Base-by-base conservation (phyloP, 768 basidiomycete species). In the Kondoa malvinella region DNA sequence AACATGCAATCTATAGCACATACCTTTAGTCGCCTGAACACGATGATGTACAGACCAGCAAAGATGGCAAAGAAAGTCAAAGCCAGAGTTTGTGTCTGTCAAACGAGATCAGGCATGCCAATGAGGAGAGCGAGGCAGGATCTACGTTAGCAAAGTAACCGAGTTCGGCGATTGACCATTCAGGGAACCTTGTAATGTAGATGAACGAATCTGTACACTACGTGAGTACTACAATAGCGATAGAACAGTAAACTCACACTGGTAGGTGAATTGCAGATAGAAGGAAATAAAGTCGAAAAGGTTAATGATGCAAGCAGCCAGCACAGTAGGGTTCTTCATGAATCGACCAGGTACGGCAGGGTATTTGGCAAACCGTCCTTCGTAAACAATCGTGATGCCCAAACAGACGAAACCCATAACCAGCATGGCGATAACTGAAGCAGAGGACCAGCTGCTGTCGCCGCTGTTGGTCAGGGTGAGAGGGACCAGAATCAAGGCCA, bases 241-340 rank as follows among this genome's bases (percentile, higher is more conserved):
- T 26, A 16, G 12, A 32, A 27, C 14, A 56, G 86, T 80, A 75
- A 84, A 87, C 1, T 85, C 85, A 78, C 83, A 88, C 21, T 87
- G 82, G 74, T 88, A 88, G 12, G 85, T 84, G 76, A 78, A 85
- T 0, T 86, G 85, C 59, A 89, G 80, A 78, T 79, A 79, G 72
- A 79, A 71, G 26, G 66, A 66, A 16, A 85, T 83, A 69, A 85
- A 85, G 72, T 85, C 84, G 57, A 84, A 81, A 62, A 83, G 84
- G 17, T 84, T 85, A 69, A 88, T 84, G 27, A 83, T 70, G 26
- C 81, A 78, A 1, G 84, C 82, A 16, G 82, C 80, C 15, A 86
- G 77, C 17, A 87, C 82, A 30, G 81, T 83, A n/a, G 78, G 77
- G 71, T 86, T 86, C 34, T 73, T 71, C 67, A 83, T 76, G 77